Base-by-base conservation (phyloP, 192 early-diverging fungal genomes). In the Podila epicladia region DNA sequence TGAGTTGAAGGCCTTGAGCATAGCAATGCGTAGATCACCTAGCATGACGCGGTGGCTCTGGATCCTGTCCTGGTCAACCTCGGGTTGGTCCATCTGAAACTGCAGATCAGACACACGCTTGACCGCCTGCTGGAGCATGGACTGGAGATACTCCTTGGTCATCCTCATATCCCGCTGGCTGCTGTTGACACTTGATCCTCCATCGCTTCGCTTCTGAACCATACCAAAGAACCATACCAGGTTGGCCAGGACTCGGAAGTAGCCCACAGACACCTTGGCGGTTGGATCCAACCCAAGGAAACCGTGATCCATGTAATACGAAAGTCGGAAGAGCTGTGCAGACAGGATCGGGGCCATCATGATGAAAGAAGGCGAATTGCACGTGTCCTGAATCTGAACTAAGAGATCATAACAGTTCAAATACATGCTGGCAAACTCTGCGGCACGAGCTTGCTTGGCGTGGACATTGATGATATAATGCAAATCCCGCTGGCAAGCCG, bases 221-320 rank as follows among this genome's bases (percentile, higher is more conserved):
- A 82, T 78, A 11, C 85, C 87, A 75, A 88, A 85, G 24, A 86
- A 83, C 87, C 82, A 89, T 2, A 87, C 64, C 28, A 85, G 67
- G 62, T 88, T 86, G 8, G 89, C 89, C 37, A 90, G 33, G 0
- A 88, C 48, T 5, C 87, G 84, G 41, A 90, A 84, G 65, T 85
- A 84, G 58, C 79, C 75, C 32, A 84, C 77, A 9, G 79, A 82
- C 9, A 85, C 74, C 19, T 75, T 75, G 22, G 84, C 76, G 5
- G 77, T 67, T 17, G 82, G 64, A 63, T 82, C 64, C 31, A 86
- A 35, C 2, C 87, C 89, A 20, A 88, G 41, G 64, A 86, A 90
- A 19, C 72, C 80, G 48, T 90, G 77, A 28, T 90, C 86, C 68
- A 90, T 84, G 11, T 62, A 75, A 41, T 88, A 88, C 0, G 89